Evolutionary conservation across 176 grass and related monocot species (phyloP).

Genomic region (Carex littledalei): DNA sequence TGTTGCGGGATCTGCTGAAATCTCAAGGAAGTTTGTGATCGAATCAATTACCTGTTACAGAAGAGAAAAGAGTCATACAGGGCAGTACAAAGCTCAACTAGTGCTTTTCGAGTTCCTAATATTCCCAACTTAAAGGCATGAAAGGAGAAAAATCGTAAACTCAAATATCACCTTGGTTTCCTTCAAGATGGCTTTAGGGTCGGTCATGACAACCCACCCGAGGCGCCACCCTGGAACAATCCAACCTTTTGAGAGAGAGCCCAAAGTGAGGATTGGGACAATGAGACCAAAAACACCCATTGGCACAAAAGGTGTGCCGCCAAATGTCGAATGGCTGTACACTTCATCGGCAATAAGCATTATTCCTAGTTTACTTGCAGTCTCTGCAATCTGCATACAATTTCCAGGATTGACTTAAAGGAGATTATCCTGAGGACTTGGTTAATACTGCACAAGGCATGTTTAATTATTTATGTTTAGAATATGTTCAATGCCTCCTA

Average conservation of each 20-base stretch:
- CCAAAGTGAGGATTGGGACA: constrained; percentile 61
- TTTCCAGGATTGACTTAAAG: background rate
- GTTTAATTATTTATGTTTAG: background rate
- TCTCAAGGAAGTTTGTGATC: constrained; percentile 41
- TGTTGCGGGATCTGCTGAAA: constrained; percentile 66
- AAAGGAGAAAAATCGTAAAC: background rate
- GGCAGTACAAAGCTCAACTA: background rate
- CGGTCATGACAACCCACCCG: constrained; percentile 59
- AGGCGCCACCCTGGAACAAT: constrained; percentile 81
- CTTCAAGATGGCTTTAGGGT: constrained; percentile 50
- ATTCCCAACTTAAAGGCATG: background rate
- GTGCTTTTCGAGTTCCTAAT: background rate
- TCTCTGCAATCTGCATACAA: constrained; percentile 42
- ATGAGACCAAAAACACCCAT: constrained; percentile 60
- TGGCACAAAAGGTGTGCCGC: constrained; percentile 49
- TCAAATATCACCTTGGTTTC: constrained; percentile 47
- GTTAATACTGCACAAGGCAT: background rate
- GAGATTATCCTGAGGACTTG: background rate
- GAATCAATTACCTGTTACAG: constrained; percentile 33
- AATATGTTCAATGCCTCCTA: background rate
- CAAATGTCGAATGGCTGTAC: constrained; percentile 65
- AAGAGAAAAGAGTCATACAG: background rate
- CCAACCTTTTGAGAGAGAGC: constrained; percentile 79
- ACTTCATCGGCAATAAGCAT: constrained; percentile 68
- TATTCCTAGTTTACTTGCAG: constrained; percentile 54